phyloP scores from a whole-genome alignment of 2,329 filamentous ascomycete species.

The Aspergillus eucalypticola region DNA sequence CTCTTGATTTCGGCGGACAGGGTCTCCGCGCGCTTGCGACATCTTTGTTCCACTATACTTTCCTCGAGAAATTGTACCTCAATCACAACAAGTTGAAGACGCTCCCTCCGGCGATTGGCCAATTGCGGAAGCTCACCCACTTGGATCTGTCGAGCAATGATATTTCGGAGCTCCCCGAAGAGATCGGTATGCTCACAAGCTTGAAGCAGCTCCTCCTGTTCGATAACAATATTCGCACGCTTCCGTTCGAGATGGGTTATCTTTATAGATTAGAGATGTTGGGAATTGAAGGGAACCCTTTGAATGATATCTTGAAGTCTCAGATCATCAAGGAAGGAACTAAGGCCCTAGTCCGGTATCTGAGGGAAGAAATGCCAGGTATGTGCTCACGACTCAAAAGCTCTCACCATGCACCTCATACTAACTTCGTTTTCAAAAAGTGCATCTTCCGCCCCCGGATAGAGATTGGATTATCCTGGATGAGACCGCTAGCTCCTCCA shows the following conservation, averaged over 20 bases:
- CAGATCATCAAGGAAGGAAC: constrained; percentile 87
- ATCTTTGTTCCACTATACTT: constrained; percentile 81
- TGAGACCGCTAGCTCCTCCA: constrained; percentile 47
- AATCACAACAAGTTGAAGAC: constrained; percentile 85
- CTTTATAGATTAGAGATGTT: constrained; percentile 85
- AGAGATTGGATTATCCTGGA: constrained; percentile 78
- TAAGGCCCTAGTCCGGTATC: constrained; percentile 74
- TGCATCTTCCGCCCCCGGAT: constrained; percentile 72
- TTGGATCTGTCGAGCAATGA: constrained; percentile 90
- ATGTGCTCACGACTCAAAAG: constrained; percentile 44
- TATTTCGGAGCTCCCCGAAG: constrained; percentile 75
- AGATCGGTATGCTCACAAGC: constrained; percentile 96
- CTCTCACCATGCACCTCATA: constrained; percentile 14
- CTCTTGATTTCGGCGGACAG: constrained; percentile 94
- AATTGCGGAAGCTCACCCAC: constrained; percentile 75
- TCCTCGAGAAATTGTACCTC: constrained; percentile 88
- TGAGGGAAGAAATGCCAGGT: constrained; percentile 85
- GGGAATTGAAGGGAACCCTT: constrained; percentile 87
- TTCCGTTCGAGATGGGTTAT: constrained; percentile 86
- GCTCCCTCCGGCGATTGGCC: constrained; percentile 79
- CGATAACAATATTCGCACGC: constrained; percentile 79
- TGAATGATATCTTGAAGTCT: constrained; percentile 73
- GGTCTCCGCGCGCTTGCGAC: constrained; percentile 79
- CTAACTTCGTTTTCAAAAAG: constrained; percentile 48
- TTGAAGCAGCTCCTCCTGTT: constrained; percentile 83